Evolutionary conservation across 1,284 basidiomycete species (phyloP).

Genomic region (Erythrobasidium hasegawianum): DNA sequence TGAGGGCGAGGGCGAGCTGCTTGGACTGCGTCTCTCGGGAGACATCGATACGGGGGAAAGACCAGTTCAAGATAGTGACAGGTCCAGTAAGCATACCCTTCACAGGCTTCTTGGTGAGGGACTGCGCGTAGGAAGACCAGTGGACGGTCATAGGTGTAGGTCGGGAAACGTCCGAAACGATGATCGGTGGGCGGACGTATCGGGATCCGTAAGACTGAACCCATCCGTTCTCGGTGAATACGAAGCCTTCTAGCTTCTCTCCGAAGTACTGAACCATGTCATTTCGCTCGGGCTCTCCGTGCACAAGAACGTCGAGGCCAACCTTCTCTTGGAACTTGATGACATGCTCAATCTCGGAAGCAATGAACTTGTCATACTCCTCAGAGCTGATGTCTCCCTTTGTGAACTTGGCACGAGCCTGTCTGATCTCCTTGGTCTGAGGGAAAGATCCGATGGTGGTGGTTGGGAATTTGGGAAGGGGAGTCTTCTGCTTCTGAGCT

Average conservation of each 20-base stretch:
- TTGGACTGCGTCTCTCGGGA: conserved; percentile 95
- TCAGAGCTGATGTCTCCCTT: conserved; percentile 85
- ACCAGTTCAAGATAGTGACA: conserved; percentile 76
- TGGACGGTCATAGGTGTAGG: conserved; percentile 90
- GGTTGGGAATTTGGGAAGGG: conserved; percentile 95
- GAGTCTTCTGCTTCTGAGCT: conserved; percentile 81
- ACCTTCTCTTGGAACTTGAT: conserved; percentile 96
- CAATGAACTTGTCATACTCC: conserved; percentile 97
- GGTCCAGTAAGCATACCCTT: conserved; percentile 98
- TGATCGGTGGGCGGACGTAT: conserved; percentile 97
- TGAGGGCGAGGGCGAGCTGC: conserved; percentile 96
- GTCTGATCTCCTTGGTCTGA: conserved; percentile 99
- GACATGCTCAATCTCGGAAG: conserved; percentile 92
- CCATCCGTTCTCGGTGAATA: conserved; percentile 98
- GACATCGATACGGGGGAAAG: conserved; percentile 99
- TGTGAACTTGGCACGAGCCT: conserved; percentile 86
- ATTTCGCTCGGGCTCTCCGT: conserved; percentile 78
- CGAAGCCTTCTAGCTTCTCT: conserved; percentile 91
- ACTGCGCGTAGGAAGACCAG: conserved; percentile 97
- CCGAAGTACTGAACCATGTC: conserved; percentile 78
- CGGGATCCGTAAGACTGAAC: conserved; percentile 97
- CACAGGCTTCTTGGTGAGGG: conserved; percentile 88
- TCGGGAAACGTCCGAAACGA: conserved; percentile 97
- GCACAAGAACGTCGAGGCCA: conserved; percentile 94
- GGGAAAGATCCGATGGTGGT: conserved; percentile 99